Base-by-base conservation (phyloP, 73 alveolate genomes). In the Paraurostyla sp. region DNA sequence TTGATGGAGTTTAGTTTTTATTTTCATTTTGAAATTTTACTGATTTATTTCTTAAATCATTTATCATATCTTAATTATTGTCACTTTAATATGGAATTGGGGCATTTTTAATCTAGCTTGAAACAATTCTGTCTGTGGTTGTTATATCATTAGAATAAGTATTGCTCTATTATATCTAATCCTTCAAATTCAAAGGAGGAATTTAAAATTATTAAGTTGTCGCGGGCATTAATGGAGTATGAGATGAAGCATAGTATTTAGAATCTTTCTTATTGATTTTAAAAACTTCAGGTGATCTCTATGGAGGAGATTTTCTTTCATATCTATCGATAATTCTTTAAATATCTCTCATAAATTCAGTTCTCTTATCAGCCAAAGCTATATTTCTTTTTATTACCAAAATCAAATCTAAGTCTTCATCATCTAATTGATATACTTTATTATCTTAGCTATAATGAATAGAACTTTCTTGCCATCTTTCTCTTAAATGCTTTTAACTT, bases 311-410 rank as follows among this genome's bases (percentile, higher is more conserved):
- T 27, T 9, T 60, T 9, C 78, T 27, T 60, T 60, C 78, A 32
- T 60, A 60, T 32, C 50, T 60, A 7, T 60, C 78, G 6, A 60
- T 60, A 2, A 60, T 50, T 50, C 32, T 60, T 30, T 60, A 27
- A 7, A 60, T 6, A 27, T 60, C 78, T 60, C 23, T 60, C 78
- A 60, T 60, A 60, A 60, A 60, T 13, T 29, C 32, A 23, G 78
- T 60, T 60, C 50, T 60, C 13, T 60, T 6, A 60, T 60, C 30
- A 7, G 50, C 50, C 4, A 60, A 27, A 22, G 50, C 78, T 27
- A 60, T 60, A 27, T 60, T 3, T 32, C 32, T 60, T 60, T 60
- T 60, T 60, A 60, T 9, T 50, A 60, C 4, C 22, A 16, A 60
- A 13, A 60, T 30, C 50, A 60, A 32, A 23, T 60, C 78, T 30